A percentile compares a stretch with the other conserved stretches of the same genome.
Conservation (phyloP, 2,329 filamentous ascomycete genomes). For the Calonectria ilicicola region DNA sequence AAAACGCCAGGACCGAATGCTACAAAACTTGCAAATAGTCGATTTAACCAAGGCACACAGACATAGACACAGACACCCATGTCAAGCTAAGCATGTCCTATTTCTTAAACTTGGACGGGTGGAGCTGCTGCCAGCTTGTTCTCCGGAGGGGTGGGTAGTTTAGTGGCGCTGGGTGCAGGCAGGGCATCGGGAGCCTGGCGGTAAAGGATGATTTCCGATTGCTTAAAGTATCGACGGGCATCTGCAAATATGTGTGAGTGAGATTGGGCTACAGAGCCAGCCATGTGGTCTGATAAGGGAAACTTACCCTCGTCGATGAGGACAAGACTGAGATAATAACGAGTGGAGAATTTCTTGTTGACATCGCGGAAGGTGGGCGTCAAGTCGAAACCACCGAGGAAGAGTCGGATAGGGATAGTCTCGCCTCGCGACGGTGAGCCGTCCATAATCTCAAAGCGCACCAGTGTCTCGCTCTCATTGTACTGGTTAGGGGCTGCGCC, state of each 20-base stretch:
- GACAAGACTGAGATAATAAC: constrained; percentile 97
- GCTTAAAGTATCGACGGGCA: constrained; percentile 97
- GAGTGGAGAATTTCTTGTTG: constrained; percentile 99
- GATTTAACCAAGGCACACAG: constrained; percentile 36
- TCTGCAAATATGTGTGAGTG: constrained; percentile 65
- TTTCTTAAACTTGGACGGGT: constrained; percentile 42
- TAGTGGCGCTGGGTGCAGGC: constrained; percentile 49
- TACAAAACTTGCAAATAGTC: constrained; percentile 46
- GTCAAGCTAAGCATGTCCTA: constrained; percentile 15
- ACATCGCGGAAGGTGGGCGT: constrained; percentile 99
- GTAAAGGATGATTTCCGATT: constrained; percentile 97
- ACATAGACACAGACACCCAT: constrained; percentile 20
- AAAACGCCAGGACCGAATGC: constrained; percentile 56
- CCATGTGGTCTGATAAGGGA: background rate
- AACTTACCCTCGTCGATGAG: constrained; percentile 89
- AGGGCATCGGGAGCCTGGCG: constrained; percentile 77
- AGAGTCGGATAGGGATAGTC: constrained; percentile 96
- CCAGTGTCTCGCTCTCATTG: constrained; percentile 98
- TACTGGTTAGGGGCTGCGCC: constrained; percentile 98
- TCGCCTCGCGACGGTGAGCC: constrained; percentile 95
- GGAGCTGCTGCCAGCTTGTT: constrained; percentile 55
- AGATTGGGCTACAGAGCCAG: too few species aligned
- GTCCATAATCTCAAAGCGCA: constrained; percentile 99
- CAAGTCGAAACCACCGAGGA: constrained; percentile 96
- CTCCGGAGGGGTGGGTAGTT: constrained; percentile 57